Evolutionary conservation across 164 flowering plant genomes (phyloP), one percentile per base, ranked within the genome.

Genomic region (Vitis riparia): DNA sequence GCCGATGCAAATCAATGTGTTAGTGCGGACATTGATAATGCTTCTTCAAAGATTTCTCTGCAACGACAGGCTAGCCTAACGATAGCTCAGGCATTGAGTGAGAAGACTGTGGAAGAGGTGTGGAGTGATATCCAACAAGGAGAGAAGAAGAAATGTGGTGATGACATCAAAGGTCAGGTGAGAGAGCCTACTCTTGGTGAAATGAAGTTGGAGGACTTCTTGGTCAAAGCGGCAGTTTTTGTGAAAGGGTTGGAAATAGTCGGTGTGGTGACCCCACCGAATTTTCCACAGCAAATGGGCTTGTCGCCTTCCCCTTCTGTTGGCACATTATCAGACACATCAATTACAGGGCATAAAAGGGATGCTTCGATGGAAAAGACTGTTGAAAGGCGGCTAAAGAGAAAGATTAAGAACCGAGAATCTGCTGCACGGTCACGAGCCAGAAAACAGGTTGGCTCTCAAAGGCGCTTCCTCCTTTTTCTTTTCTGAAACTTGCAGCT

Each of bases 391-490:
- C 85, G 87, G 84, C 76, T 80, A 55, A 88, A 73, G 77, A 79
- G 92, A 67, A 88, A 79, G 83, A 88, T 88, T 62, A 88, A 86
- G 80, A 88, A 88, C 68, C 74, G 89, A 80, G 92, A 88, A 77
- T 88, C 92, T 48, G 92, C 92, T 65, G 92, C 92, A 8, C 83
- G 92, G 30, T 88, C 92, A 29, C 80, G 92, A 75, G 89, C 87
- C n/a, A 86, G 90, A 76, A 86, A 88, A 63, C 88, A 84, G 86
- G 92, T 76, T 13, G 50, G n/a, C 19, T 30, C 58, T 32, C 44
- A 15, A 23, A 6, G 44, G 44, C 44, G 0, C 44, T 37, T 37
- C 44, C 44, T 37, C 44, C 44, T 3, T 32, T 7, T 48, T 11
- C 37, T 37, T 8, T 63, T 27, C 9, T 9, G 15, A 11, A 15